Conservation (phyloP, 768 basidiomycete genomes). For the Coprinellus micaceus region DNA sequence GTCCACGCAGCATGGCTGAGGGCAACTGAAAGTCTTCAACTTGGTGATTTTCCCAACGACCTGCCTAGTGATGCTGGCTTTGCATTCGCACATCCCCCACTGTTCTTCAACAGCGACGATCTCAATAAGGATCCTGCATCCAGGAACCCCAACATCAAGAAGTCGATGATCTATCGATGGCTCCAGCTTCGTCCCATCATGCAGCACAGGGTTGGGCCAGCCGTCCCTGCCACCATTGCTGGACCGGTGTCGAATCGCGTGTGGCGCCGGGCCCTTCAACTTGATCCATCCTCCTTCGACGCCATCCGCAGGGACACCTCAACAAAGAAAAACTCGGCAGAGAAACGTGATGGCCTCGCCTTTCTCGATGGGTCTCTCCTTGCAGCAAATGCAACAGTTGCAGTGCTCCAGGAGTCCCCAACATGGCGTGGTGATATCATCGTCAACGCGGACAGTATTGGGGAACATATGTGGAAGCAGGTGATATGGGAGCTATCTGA, state of each 20-base stretch:
- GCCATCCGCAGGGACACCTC: background rate
- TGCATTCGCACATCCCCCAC: background rate
- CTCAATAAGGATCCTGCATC: no score
- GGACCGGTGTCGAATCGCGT: background rate
- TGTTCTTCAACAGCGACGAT: background rate
- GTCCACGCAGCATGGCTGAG: background rate
- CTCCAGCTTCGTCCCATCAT: background rate
- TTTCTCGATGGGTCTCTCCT: background rate
- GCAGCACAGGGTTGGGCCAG: background rate
- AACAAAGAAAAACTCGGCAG: background rate
- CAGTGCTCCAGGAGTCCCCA: background rate
- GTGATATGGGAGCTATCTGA: conserved; percentile 1
- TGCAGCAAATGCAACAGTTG: background rate
- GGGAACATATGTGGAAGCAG: background rate
- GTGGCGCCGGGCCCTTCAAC: background rate
- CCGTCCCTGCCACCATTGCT: background rate
- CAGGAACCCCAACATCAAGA: background rate
- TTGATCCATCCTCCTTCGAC: background rate
- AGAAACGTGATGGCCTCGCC: background rate
- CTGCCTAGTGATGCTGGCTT: background rate
- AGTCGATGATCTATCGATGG: background rate
- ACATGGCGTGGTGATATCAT: background rate
- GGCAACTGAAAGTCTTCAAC: background rate
- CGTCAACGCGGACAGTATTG: no score
- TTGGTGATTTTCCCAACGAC: background rate